A percentile compares a stretch with the other conserved stretches of the same genome.
phyloP scores from a whole-genome alignment of 345 rosid genomes.

The Garcia nutans region DNA sequence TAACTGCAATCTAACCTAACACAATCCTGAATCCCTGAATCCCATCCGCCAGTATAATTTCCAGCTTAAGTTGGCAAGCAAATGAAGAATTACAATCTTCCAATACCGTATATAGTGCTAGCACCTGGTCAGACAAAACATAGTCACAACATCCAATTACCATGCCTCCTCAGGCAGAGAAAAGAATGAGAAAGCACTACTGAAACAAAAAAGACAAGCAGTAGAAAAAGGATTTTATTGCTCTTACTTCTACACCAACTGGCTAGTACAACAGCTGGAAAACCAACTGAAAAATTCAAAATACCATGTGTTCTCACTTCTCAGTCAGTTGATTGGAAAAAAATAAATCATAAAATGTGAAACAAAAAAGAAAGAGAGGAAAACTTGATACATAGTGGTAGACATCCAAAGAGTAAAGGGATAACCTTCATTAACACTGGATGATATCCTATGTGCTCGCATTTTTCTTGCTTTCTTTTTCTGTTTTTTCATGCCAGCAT shows the following conservation, averaged over 20 bases:
- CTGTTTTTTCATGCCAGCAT: conserved; percentile 25
- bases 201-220: neutral
- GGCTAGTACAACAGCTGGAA: neutral
- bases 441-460: conserved; percentile 34
- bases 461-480: conserved; percentile 56
- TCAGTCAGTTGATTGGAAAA: neutral
- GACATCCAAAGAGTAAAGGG: conserved; percentile 6
- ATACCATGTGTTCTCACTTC: neutral
- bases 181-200: neutral
- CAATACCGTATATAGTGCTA: neutral
- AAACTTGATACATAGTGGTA: neutral
- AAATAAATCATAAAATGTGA: neutral
- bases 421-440: conserved; percentile 43
- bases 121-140: neutral
- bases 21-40: neutral
- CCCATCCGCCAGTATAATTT: neutral
- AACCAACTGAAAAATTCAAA: neutral
- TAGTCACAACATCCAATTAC: neutral
- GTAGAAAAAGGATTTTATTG: neutral
- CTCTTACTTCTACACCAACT: neutral
- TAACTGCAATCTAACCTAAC: neutral
- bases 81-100: neutral
- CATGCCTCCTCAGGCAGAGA: neutral
- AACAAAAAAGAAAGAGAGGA: neutral
- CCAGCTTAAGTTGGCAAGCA: neutral